Evolutionary conservation across 768 basidiomycete species (phyloP), one percentile per base, ranked within the genome.

Genomic region (Russula dissimulans): DNA sequence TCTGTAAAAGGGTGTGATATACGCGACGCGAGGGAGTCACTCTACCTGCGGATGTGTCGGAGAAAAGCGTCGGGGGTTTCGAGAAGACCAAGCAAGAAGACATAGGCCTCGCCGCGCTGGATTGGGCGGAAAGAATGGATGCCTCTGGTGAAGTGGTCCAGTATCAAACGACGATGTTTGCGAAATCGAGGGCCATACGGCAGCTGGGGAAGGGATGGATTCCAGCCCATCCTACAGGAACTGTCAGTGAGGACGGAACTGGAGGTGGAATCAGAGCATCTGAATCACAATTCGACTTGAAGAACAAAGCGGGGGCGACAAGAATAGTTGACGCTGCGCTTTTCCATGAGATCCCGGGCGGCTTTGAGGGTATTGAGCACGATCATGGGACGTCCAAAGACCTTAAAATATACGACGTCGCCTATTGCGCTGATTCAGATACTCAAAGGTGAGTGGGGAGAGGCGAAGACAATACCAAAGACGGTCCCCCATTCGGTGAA

Each of bases 271-370:
- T 12, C 1, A 17, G 31, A 22, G 39, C 3, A n/a, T 38, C 15
- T 10, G 4, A 54, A 67, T 54, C 51, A 72, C 71, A 71, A 60
- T 53, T 72, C 70, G 18, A 51, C 54, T 5, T 69, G 46, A 15
- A 72, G 61, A 43, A 70, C 64, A 22, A 73, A 55, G 4, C 62
- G 64, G 4, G 74, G 74, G 3, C 74, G 66, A 61, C 69, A 71
- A 14, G 74, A 72, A 60, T 72, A 74, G 39, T 69, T 71, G 12
- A 59, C 44, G 51, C 70, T 67, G 10, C 69, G 67, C 55, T 70
- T 71, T 52, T 73, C 72, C 55, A 75, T 59, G 17, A 75, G 68
- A 42, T 75, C 74, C 15, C 59, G 64, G 29, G 73, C 73, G n/a
- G 68, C 69, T 39, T 64, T 50, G n/a, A 67, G 45, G 3, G 74